A percentile compares a stretch with the other conserved stretches of the same genome.
Evolutionary conservation across 1,139 yeast species (phyloP).

Genomic region (Candida dubliniensis): DNA sequence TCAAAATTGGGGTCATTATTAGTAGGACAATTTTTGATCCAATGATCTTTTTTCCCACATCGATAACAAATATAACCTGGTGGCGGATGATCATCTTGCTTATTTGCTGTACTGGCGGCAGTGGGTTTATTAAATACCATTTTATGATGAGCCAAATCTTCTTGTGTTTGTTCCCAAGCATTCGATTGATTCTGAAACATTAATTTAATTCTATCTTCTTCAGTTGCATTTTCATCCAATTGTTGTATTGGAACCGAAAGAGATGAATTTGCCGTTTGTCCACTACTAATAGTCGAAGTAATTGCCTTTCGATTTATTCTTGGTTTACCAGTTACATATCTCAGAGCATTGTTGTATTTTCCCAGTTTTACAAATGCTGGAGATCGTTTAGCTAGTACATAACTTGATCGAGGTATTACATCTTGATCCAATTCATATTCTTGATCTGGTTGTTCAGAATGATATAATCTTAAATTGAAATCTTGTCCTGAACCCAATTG

Average conservation of each 20-base stretch:
- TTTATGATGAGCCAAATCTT: constrained; percentile 77
- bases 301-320: constrained; percentile 46
- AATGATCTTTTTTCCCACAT: constrained; percentile 96
- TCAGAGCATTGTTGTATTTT: constrained; percentile 63
- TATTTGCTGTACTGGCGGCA: constrained; percentile 19
- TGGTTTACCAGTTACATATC: constrained; percentile 88
- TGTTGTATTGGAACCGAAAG: constrained; percentile 12
- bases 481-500: constrained; percentile 82
- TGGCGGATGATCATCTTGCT: constrained; percentile 78
- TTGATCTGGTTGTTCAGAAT: constrained; percentile 67
- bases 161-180: constrained; percentile 95
- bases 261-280: constrained; percentile 16
- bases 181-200: constrained; percentile 93
- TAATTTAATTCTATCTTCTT: constrained; percentile 83
- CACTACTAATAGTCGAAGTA: constrained; percentile 22
- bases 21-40: constrained; percentile 96
- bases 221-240: constrained; percentile 50
- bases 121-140: constrained; percentile 57
- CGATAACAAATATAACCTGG: constrained; percentile 94
- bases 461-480: constrained; percentile 71
- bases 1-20: constrained; percentile 92
- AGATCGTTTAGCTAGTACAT: constrained; percentile 76
- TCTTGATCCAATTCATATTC: constrained; percentile 88
- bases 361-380: constrained; percentile 64
- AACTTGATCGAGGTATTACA: constrained; percentile 84